Conservation (phyloP, 257 asterid genomes). For the Solanum paucissectum region DNA sequence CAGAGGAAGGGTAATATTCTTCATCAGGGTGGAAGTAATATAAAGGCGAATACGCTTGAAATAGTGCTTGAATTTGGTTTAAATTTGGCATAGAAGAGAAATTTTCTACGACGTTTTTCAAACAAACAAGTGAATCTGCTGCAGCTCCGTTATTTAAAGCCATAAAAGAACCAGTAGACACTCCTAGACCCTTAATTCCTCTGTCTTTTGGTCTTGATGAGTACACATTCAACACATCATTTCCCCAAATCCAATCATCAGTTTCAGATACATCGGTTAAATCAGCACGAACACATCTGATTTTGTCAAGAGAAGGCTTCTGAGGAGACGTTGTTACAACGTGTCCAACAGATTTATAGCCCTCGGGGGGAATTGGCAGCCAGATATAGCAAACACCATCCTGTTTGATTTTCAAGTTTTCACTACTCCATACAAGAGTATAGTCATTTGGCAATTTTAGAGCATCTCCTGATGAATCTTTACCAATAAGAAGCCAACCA, state of each 20-base stretch:
- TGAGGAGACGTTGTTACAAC: slow-evolving; percentile 32
- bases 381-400: slow-evolving; percentile 39
- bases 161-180: slow-evolving; percentile 43
- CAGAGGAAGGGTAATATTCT: slow-evolving; percentile 54
- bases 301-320: slow-evolving; percentile 33
- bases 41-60: slow-evolving; percentile 41
- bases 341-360: slow-evolving; percentile 44
- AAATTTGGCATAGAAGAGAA: slow-evolving; percentile 45
- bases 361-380: slow-evolving; percentile 41
- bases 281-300: slow-evolving; percentile 36
- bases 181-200: slow-evolving; percentile 37
- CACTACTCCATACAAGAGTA: slow-evolving; percentile 52
- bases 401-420: slow-evolving; percentile 24
- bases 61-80: slow-evolving; percentile 39
- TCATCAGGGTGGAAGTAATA: slow-evolving; percentile 71
- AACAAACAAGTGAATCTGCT: slow-evolving; percentile 21
- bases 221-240: slow-evolving; percentile 22
- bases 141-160: slow-evolving; percentile 21
- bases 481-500: slow-evolving; percentile 62
- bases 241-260: slow-evolving; percentile 49
- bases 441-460: slow-evolving; percentile 44
- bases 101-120: slow-evolving; percentile 30
- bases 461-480: slow-evolving; percentile 22
- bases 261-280: slow-evolving; percentile 27
- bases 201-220: slow-evolving; percentile 36